Evolutionary conservation across 345 rosid genomes (phyloP).

Genomic region (Corchorus olitorius): DNA sequence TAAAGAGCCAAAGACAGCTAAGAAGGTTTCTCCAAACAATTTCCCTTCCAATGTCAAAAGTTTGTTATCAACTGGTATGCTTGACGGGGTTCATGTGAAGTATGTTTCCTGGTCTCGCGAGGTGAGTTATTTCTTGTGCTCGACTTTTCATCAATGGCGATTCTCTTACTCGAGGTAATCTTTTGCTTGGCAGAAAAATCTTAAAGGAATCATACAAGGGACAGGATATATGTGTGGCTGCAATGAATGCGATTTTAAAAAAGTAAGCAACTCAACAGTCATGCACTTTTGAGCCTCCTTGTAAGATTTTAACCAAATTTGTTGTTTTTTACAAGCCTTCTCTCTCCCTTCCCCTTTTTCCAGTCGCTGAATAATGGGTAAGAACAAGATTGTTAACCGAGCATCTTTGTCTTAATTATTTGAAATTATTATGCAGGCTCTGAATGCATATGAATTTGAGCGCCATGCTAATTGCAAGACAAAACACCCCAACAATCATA

Average conservation of each 20-base stretch:
- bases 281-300: not conserved
- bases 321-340: not conserved
- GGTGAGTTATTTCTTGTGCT: conserved; percentile 35
- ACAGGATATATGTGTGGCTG: conserved; percentile 65
- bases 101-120: conserved; percentile 71
- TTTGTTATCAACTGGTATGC: conserved; percentile 68
- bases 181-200: conserved; percentile 44
- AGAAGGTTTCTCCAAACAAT: conserved; percentile 49
- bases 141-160: not conserved
- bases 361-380: not conserved
- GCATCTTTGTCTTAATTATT: not conserved
- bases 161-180: not conserved
- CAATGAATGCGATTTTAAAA: conserved; percentile 49
- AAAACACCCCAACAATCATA: conserved; percentile 72
- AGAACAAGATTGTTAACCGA: not conserved
- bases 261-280: conserved; percentile 33
- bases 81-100: conserved; percentile 68
- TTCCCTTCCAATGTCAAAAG: conserved; percentile 76
- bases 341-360: not conserved
- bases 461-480: conserved; percentile 74
- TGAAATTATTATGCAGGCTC: conserved; percentile 40
- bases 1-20: conserved; percentile 46
- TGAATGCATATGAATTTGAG: conserved; percentile 69
- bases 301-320: not conserved
- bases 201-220: conserved; percentile 51